Percentiles rank a stretch among this genome's conserved stretches.
Evolutionary conservation across 805 yeast genomes (phyloP).

Genomic region (Saccharomycopsis babjevae): DNA sequence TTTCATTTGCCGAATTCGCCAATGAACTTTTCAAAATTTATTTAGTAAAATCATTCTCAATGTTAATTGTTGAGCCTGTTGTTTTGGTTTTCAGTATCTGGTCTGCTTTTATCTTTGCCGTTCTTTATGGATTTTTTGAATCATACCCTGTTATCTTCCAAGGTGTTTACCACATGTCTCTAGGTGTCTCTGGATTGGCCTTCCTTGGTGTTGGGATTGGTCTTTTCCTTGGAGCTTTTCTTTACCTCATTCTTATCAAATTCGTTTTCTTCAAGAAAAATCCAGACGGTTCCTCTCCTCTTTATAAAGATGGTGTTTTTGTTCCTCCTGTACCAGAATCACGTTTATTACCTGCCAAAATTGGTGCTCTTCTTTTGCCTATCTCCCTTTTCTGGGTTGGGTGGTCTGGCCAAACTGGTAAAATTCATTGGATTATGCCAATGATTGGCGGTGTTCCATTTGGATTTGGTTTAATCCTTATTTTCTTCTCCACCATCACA

Average conservation of each 20-base stretch:
- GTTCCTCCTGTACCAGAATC: slow-evolving; percentile 51
- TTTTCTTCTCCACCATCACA: slow-evolving; percentile 59
- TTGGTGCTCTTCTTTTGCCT: slow-evolving; percentile 61
- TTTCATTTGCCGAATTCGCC: neutral
- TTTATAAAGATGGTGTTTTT: slow-evolving; percentile 41
- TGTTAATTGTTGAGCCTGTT: slow-evolving; percentile 68
- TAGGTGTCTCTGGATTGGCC: slow-evolving; percentile 58
- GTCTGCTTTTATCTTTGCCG: slow-evolving; percentile 68
- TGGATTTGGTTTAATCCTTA: slow-evolving; percentile 63
- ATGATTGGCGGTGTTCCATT: slow-evolving; percentile 67
- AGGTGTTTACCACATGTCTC: slow-evolving; percentile 48
- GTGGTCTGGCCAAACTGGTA: slow-evolving; percentile 50
- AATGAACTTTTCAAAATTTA: slow-evolving; percentile 35
- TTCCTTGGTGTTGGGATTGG: slow-evolving; percentile 69
- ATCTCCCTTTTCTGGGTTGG: slow-evolving; percentile 71
- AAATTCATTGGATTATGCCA: slow-evolving; percentile 71
- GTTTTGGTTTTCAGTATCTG: slow-evolving; percentile 60
- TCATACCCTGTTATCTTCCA: slow-evolving; percentile 68
- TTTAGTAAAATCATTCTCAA: slow-evolving; percentile 51
- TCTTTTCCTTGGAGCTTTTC: slow-evolving; percentile 41
- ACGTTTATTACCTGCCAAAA: slow-evolving; percentile 47
- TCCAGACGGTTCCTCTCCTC: slow-evolving; percentile 53
- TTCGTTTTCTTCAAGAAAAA: slow-evolving; percentile 42
- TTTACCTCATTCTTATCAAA: slow-evolving; percentile 43
- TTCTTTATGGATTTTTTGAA: slow-evolving; percentile 69